Conservation (phyloP, 1,284 basidiomycete genomes). For the Irpex lacteus region DNA sequence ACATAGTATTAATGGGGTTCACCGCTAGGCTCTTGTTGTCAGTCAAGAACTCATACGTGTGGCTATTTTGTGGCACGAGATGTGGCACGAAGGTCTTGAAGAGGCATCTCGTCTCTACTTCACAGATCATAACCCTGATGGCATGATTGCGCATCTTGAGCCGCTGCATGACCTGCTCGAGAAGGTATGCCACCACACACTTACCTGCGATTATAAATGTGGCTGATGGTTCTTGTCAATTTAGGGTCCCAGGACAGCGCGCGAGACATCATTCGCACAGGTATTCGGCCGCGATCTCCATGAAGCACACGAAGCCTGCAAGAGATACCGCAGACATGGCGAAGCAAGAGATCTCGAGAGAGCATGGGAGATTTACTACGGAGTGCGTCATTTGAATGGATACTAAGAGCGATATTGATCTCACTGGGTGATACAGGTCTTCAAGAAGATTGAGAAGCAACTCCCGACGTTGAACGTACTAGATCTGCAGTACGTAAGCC, state of each 20-base stretch:
- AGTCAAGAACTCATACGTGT: constrained; percentile 96
- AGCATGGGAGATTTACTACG: constrained; percentile 99
- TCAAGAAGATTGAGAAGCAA: constrained; percentile 96
- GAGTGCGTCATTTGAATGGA: constrained; percentile 40
- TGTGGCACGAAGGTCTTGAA: constrained; percentile 99
- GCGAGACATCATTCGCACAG: constrained; percentile 95
- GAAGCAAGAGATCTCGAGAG: constrained; percentile 92
- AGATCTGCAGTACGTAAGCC: constrained; percentile 97
- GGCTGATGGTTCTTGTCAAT: constrained; percentile 3
- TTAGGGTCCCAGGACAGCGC: constrained; percentile 89
- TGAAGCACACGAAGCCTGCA: constrained; percentile 93
- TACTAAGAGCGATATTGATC: neutral
- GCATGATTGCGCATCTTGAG: constrained; percentile 94
- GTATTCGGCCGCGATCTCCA: constrained; percentile 92
- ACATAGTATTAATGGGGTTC: too few species aligned
- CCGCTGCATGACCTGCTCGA: constrained; percentile 95
- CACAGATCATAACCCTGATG: constrained; percentile 98
- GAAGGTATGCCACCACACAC: constrained; percentile 50
- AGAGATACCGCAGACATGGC: constrained; percentile 83
- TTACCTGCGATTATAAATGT: neutral
- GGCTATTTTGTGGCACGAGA: constrained; percentile 98
- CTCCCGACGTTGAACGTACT: constrained; percentile 87
- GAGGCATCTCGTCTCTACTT: constrained; percentile 98
- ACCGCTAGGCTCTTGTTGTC: constrained; percentile 78
- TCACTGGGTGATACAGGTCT: constrained; percentile 57